Base-by-base conservation (phyloP, 345 rosid genomes). In the Laguncularia racemosa region DNA sequence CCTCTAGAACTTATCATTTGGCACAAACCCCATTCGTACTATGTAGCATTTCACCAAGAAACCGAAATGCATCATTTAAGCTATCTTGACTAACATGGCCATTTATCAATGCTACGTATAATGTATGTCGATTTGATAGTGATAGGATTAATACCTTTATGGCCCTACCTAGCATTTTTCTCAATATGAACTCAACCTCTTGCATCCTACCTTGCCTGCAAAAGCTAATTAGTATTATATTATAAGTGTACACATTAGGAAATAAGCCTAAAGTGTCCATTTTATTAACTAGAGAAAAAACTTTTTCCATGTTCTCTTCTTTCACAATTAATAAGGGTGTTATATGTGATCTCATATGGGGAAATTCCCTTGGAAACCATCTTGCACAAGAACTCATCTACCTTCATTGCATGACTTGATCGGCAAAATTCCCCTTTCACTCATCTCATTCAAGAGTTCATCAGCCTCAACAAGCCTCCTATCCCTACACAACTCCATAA, bases 1-100 rank as follows among this genome's bases (percentile, higher is more conserved):
- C 28, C 28, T 46, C 61, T 71, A 78, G 60, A 81, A 88, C 16
- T 69, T 58, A 66, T 79, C 96, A 59, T 91, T 95, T 9, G 91
- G 97, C 57, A 82, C 83, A 67, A 91, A 81, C 14, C 97, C 95
- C 66, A 83, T 78, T 53, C 62, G 82, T n/a, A n/a, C n/a, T n/a
- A n/a, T n/a, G n/a, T 59, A 91, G 64, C 95, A 91, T 91, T 75
- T 91, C 91, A 65, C 84, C 84, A 64, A 88, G 97, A 62, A 78
- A 81, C 47, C 81, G 73, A 79, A 91, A 91, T 47, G 96, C 96
- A 59, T 77, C 93, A 38, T 76, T 81, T 67, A 87, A 71, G 76
- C 81, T 85, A 65, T 85, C 90, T 53, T 68, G 85, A 49, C 72
- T 68, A 55, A 83, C 95, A 68, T 78, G 77, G 45, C 97, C 95